phyloP scores from a whole-genome alignment of 1,139 yeast genomes.

The Yamadazyma epiphylla region DNA sequence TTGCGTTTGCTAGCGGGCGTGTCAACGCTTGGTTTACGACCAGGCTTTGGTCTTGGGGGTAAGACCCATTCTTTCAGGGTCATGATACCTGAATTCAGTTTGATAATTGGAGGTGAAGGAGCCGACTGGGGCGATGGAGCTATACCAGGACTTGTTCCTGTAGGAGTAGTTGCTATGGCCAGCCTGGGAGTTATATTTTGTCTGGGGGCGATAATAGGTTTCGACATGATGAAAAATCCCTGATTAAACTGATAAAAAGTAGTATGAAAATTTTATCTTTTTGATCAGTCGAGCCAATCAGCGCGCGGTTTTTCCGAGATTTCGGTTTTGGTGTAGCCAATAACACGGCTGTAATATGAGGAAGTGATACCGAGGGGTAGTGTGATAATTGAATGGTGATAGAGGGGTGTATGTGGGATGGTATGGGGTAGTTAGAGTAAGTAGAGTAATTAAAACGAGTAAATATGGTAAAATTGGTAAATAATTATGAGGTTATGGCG shows the following conservation, averaged over 20 bases:
- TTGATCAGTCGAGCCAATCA: conserved; percentile 15
- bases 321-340: conserved; percentile 5
- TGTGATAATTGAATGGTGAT: too few relatives aligned
- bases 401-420: too few relatives aligned
- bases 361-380: too few relatives aligned
- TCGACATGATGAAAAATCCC: conserved; percentile 2
- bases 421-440: too few relatives aligned
- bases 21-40: conserved; percentile 77
- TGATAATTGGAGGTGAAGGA: conserved; percentile 13
- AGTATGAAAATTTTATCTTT: conserved; percentile 13
- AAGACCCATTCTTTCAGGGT: conserved; percentile 89
- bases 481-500: too few relatives aligned
- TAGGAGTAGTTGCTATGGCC: too few relatives aligned
- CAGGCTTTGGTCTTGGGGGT: conserved; percentile 91
- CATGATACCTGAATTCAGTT: conserved; percentile 30
- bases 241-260: background rate
- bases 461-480: too few relatives aligned
- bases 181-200: conserved; percentile 22
- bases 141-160: conserved; percentile 17
- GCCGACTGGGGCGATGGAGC: conserved; percentile 29
- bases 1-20: conserved; percentile 76
- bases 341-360: too few relatives aligned
- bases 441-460: too few relatives aligned
- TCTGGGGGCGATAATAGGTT: conserved; percentile 22
- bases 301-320: conserved; percentile 4